These are phyloP conservation scores for Beauveria asiatica DNA, from an alignment of 2,329 filamentous ascomycete species.

Conservation along the genomic window DNA sequence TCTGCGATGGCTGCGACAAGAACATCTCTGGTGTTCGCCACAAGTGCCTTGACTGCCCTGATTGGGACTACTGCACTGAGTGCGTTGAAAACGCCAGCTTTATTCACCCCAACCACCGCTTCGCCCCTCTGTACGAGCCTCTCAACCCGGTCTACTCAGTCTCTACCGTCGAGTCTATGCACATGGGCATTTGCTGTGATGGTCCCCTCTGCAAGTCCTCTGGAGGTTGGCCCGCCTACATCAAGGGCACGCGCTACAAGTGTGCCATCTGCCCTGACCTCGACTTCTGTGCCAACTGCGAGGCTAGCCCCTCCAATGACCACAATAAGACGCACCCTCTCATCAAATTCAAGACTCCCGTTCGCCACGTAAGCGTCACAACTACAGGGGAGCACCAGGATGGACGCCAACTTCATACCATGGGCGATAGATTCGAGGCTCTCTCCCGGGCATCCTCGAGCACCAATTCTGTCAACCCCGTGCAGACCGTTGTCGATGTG, in stretches of 20 bases:
- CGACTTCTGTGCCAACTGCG: conserved; percentile 92
- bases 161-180: conserved; percentile 36
- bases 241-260: conserved; percentile 87
- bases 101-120: conserved; percentile 76
- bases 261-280: conserved; percentile 91
- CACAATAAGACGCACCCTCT: conserved; percentile 96
- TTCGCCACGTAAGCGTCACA: conserved; percentile 78
- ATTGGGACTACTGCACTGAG: conserved; percentile 87
- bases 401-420: conserved; percentile 53
- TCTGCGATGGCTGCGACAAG: conserved; percentile 91
- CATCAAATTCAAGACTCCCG: conserved; percentile 92
- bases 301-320: conserved; percentile 71
- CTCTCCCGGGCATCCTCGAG: conserved; percentile 39
- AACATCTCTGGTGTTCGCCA: conserved; percentile 82
- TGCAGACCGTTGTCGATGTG: conserved; percentile 67
- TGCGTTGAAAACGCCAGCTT: conserved; percentile 61
- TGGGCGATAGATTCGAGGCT: conserved; percentile 55
- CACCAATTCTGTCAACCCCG: conserved; percentile 35
- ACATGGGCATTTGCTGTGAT: conserved; percentile 88
- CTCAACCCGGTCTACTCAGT: conserved; percentile 28
- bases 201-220: conserved; percentile 69
- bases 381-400: conserved; percentile 71
- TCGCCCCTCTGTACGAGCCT: conserved; percentile 77
- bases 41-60: conserved; percentile 94
- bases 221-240: conserved; percentile 55